Evolutionary conservation across 2,329 filamentous ascomycete species (phyloP).

Genomic region (Penicillium sp.): DNA sequence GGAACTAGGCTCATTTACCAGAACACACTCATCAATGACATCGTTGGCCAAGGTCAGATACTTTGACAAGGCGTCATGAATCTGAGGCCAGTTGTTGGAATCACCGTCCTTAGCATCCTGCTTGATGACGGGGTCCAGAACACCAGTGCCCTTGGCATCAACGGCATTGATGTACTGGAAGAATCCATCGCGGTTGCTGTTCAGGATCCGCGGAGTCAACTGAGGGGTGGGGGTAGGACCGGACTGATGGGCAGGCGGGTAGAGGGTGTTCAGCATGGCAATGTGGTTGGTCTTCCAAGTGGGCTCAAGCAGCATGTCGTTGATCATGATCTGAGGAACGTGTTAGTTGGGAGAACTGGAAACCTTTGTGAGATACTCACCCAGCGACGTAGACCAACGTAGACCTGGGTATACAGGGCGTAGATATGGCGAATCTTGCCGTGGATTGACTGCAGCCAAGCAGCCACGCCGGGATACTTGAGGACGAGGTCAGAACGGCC

Average conservation of each 20-base stretch:
- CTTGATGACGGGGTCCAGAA: conserved; percentile 54
- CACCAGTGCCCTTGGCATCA: conserved; percentile 54
- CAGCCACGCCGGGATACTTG: conserved; percentile 54
- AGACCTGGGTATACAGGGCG: conserved; percentile 60
- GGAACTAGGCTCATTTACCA: conserved; percentile 47
- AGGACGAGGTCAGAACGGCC: conserved; percentile 47
- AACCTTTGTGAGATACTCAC: conserved; percentile 41
- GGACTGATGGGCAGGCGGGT: conserved; percentile 54
- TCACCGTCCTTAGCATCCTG: conserved; percentile 54
- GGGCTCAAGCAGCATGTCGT: conserved; percentile 61
- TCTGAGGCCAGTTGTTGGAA: conserved; percentile 55
- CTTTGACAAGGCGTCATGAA: conserved; percentile 53
- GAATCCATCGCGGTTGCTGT: conserved; percentile 59
- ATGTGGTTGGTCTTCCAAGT: conserved; percentile 66
- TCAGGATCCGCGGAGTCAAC: conserved; percentile 52
- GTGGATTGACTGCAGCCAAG: conserved; percentile 56
- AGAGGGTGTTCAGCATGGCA: conserved; percentile 66
- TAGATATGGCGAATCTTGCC: conserved; percentile 53
- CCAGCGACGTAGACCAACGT: conserved; percentile 63
- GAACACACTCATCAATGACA: conserved; percentile 59
- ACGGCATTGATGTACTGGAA: conserved; percentile 62
- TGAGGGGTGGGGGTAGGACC: conserved; percentile 50
- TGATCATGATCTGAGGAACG: conserved; percentile 56
- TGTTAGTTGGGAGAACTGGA: neutral
- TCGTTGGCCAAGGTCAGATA: conserved; percentile 60